Evolutionary conservation across 805 yeast genomes (phyloP).

Genomic region (Starmerella davenportii): DNA sequence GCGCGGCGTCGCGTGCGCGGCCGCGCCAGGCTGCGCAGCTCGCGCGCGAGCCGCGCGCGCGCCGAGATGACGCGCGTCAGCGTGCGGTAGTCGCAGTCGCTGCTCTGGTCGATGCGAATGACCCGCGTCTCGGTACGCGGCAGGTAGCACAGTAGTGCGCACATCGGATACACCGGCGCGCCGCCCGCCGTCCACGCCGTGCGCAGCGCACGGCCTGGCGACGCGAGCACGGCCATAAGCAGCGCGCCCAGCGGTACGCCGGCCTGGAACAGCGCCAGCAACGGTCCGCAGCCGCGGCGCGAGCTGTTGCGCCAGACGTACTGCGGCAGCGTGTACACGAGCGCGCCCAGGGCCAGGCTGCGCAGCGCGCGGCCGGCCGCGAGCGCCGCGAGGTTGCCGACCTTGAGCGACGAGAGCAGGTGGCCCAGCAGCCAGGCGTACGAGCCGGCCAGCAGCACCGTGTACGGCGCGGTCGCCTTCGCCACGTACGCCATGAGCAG

Average conservation of each 20-base stretch:
- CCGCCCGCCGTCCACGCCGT: constrained; percentile 12
- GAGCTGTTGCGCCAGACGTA: constrained; percentile 8
- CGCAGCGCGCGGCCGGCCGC: constrained; percentile 12
- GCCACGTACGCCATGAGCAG: constrained; percentile 3
- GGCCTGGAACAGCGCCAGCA: constrained; percentile 16
- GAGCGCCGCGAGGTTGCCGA: constrained; percentile 10
- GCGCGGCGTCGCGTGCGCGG: neutral
- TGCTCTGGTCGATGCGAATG: neutral
- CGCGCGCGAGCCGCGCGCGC: neutral
- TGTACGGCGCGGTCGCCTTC: neutral
- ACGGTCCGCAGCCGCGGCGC: constrained; percentile 8
- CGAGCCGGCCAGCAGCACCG: neutral
- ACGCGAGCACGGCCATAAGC: constrained; percentile 11
- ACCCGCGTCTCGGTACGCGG: constrained; percentile 3
- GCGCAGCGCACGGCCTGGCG: neutral
- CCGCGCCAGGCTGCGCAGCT: neutral
- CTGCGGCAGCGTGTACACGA: constrained; percentile 14
- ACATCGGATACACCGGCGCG: constrained; percentile 10
- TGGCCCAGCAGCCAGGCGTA: constrained; percentile 15
- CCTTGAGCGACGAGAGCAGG: constrained; percentile 8
- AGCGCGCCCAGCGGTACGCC: constrained; percentile 16
- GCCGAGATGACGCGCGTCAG: neutral
- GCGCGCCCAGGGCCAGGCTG: constrained; percentile 15
- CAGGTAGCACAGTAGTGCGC: constrained; percentile 4
- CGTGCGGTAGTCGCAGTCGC: neutral